Base-by-base conservation (phyloP, 2,329 filamentous ascomycete species). In the Ceratocystis destructans region DNA sequence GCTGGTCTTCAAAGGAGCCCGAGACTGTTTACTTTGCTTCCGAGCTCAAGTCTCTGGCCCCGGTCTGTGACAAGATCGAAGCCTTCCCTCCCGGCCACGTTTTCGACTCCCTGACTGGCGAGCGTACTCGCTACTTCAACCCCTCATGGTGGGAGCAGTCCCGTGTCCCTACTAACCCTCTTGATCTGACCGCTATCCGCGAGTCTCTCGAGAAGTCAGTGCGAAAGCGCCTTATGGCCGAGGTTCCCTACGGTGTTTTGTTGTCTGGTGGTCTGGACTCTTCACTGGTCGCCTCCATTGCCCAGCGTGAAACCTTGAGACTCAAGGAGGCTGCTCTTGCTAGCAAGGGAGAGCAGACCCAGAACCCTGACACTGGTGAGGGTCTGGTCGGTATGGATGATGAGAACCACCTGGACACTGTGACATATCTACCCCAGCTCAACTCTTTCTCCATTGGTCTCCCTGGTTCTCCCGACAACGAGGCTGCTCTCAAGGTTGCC, bases 401-500 rank as follows among this genome's bases (percentile, higher is more conserved):
- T 74, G 85, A 93, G 68, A 88, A 96, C 80, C 84, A 93, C 73
- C 79, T 97, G 69, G 90, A 88, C 62, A 96, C 92, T 15, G 84
- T 96, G 69, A 94, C 92, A 66, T 90, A 94, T 73, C 85, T 97
- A 65, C 91, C 93, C 45, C 89, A 97, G 77, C 85, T 99, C 76
- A 95, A 97, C 84, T 96, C 92, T 17, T 99, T 99, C 82, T 99
- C 94, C 17, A 99, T 99, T 71, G 94, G 94, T 74, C 86, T 99
- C 45, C 92, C 93, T 6, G 89, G 87, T 71, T 90, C 94, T 44
- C 94, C 94, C 62, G 94, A 99, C 76, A 94, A 90, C 73, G 86
- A 88, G 76, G 94, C 94, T 61, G 94, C 94, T 20, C 80, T 92
- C 67, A 89, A 96, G 78, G 94, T 96, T 20, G 94, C 94, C 73